Base-by-base conservation (phyloP, 2,329 filamentous ascomycete genomes). In the Lasiodiplodia hormozganensis region DNA sequence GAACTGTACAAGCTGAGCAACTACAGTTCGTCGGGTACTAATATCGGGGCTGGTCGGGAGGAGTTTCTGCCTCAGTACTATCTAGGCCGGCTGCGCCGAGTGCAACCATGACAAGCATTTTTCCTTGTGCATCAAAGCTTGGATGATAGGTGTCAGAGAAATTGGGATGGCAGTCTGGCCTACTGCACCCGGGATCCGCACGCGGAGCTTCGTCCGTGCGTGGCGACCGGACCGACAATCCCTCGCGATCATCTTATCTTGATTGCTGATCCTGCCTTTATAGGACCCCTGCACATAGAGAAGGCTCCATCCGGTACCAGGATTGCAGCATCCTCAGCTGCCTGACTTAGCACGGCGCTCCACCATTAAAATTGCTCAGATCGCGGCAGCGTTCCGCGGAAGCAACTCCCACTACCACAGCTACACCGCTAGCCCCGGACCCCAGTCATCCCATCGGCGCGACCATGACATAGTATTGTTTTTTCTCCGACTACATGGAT, bases 301-400 rank as follows among this genome's bases (percentile, higher is more conserved):
- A 62, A 47, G 57, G 38, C n/a, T 25, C 40, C 18, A 12, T 11
- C 31, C 23, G 16, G 16, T 23, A 10, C 54, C 14, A 21, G 54
- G 54, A 40, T 60, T 34, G 56, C 56, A 31, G 40, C 57, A 21
- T 31, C 7, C 18, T 14, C 36, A 62, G 57, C 57, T 62, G 21
- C 57, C 57, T 34, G 14, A 47, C 57, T 18, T 12, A 49, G 57
- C 47, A 21, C 21, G 47, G 25, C 40, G 38, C 57, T 62, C 40
- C 57, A 51, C 57, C 57, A 40, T 14, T 49, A 23, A 62, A 62
- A 62, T 51, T 62, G 57, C 57, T 62, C 57, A 62, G 57, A 62
- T 47, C 38, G 5, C 38, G 25, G 18, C 28, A 18, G 23, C 7
- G 18, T 21, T 36, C 14, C 12, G 11, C 14, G n/a, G 16, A n/a